Percentiles rank a stretch among this genome's conserved stretches.
Evolutionary conservation across 345 rosid genomes (phyloP).

Genomic region (Hibiscus trionum): DNA sequence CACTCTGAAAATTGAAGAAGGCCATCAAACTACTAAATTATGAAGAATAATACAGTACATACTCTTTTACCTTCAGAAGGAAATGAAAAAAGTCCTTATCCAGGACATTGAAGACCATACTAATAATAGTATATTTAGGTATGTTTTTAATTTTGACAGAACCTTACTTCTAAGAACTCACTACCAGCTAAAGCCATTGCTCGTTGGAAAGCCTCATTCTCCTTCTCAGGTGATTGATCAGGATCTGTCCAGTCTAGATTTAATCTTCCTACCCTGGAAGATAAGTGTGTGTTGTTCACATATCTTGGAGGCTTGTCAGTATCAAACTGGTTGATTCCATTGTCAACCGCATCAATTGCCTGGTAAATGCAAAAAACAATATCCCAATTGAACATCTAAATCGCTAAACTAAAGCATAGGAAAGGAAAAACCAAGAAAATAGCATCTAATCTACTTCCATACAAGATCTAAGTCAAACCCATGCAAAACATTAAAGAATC

Average conservation of each 20-base stretch:
- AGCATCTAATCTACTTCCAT: neutral
- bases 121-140: neutral
- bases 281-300: conserved; percentile 79
- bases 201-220: conserved; percentile 71
- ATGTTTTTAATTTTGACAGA: conserved; percentile 3
- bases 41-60: neutral
- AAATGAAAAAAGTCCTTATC: neutral
- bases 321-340: conserved; percentile 74
- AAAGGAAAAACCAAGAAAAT: neutral
- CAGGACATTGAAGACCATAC: neutral
- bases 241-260: conserved; percentile 96
- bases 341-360: conserved; percentile 89
- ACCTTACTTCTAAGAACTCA: conserved; percentile 73
- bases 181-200: conserved; percentile 79
- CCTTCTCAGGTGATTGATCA: conserved; percentile 83
- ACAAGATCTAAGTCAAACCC: neutral
- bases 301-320: conserved; percentile 79
- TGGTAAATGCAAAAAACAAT: conserved; percentile 5
- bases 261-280: conserved; percentile 77
- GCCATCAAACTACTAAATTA: neutral
- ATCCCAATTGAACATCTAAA: neutral
- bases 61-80: neutral
- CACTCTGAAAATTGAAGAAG: conserved; percentile 36
- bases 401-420: neutral
- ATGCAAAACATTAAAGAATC: neutral